Base-by-base conservation (phyloP, 2,329 filamentous ascomycete genomes). In the Sporothrix luriei region DNA sequence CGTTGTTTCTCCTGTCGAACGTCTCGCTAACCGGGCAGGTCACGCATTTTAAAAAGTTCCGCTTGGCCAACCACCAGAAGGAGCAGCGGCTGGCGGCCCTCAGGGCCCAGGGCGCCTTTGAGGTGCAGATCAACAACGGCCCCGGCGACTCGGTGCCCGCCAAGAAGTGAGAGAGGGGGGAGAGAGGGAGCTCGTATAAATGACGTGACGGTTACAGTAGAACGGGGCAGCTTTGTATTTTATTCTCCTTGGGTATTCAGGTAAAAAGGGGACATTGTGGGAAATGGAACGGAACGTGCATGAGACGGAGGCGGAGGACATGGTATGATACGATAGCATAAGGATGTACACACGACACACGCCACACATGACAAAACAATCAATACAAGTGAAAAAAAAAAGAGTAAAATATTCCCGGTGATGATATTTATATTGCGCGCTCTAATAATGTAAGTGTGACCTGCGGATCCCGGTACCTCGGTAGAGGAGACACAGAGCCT, bases 21-120 rank as follows among this genome's bases (percentile, higher is more conserved):
- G 1, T 16, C 16, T 16, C 46, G 13, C 26, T 16, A 13, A n/a
- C n/a, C 29, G 11, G 33, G 68, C 75, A 95, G 92, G 91, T 97
- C 72, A 93, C 93, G 81, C 98, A 99, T 80, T 99, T 99, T 82
- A 97, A 98, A 84, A 94, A 97, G 80, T 91, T 93, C 82, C 86
- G 95, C 76, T 92, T 98, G 48, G 94, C 96, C 81, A 95, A 99
- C 75, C 86, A 91, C 77, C 91, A 97, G 75, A 93, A 94, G 80
- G 90, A 91, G 76, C 84, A 89, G 80, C 91, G 92, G 29, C 82
- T 97, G 73, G 90, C 91, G 75, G 87, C 88, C 77, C 86, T 97
- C 75, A 85, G 90, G 77, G 85, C 84, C 61, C 90, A 94, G 78
- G 91, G 91, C 73, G 92, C 91, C 14, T 83, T 85, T 73, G 84